Conservation (phyloP, 75 land plant species). For the Pinus taeda region DNA sequence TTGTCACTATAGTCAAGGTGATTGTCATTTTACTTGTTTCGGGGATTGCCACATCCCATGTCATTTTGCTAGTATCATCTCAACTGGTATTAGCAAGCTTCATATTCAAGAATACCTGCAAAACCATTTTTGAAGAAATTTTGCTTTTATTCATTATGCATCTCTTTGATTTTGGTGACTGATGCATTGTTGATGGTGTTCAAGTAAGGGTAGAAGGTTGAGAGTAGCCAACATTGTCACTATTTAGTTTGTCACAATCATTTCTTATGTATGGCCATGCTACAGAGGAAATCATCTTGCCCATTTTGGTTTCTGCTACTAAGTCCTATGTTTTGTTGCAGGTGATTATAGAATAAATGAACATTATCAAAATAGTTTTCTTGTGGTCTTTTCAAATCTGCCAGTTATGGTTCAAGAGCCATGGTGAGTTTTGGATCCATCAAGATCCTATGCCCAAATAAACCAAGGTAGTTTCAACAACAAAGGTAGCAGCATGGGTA, state of each 20-base stretch:
- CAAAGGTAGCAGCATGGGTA: too few species aligned
- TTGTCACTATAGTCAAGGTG: slow-evolving; percentile 30
- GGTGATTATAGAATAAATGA: too few species aligned
- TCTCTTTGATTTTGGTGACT: too few species aligned
- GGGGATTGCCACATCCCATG: slow-evolving; percentile 49
- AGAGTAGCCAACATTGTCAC: neutral
- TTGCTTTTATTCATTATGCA: too few species aligned
- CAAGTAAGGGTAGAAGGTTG: too few species aligned
- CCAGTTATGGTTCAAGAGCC: too few species aligned
- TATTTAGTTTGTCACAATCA: neutral
- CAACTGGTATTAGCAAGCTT: slow-evolving; percentile 50
- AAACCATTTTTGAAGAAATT: slow-evolving; percentile 23
- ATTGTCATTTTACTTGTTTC: slow-evolving; percentile 42
- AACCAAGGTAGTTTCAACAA: too few species aligned
- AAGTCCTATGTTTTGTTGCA: neutral
- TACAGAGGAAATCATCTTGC: neutral
- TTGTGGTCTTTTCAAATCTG: too few species aligned
- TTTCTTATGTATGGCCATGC: neutral
- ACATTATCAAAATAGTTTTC: too few species aligned
- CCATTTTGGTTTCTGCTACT: neutral
- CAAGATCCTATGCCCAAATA: too few species aligned
- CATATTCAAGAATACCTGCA: slow-evolving; percentile 54
- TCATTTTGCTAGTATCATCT: slow-evolving; percentile 47
- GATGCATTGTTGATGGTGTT: too few species aligned
- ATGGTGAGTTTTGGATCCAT: too few species aligned